These are phyloP conservation scores for Favolaschia claudopus DNA, from an alignment of 768 basidiomycete species.

Conservation along the genomic window DNA sequence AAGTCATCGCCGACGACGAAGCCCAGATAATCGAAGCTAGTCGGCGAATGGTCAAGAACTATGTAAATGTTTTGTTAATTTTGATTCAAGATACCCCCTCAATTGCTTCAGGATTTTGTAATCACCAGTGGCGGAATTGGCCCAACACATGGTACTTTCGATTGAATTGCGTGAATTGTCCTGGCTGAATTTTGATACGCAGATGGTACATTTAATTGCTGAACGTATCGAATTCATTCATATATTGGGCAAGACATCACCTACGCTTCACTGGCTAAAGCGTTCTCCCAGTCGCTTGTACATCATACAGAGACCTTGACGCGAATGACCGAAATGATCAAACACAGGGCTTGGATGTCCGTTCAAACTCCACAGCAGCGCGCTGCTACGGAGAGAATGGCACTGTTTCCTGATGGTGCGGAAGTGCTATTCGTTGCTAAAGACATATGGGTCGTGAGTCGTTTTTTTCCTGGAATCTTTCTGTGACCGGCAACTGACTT, in stretches of 20 bases:
- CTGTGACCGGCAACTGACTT: background rate
- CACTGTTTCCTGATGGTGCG: slow-evolving; percentile 79
- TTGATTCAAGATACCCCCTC: no score
- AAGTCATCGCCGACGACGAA: slow-evolving; percentile 92
- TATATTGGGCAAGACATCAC: slow-evolving; percentile 72
- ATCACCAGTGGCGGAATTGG: slow-evolving; percentile 93
- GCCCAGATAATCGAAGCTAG: slow-evolving; percentile 93
- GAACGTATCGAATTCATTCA: no score
- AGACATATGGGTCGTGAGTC: slow-evolving; percentile 86
- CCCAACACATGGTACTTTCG: slow-evolving; percentile 91
- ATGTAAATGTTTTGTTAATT: no score
- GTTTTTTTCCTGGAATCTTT: background rate
- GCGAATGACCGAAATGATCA: slow-evolving; percentile 72
- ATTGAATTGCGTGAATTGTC: no score
- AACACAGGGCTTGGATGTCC: slow-evolving; percentile 60
- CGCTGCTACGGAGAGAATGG: slow-evolving; percentile 86
- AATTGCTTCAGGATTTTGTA: no score
- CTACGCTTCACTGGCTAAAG: slow-evolving; percentile 85
- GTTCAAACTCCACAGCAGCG: slow-evolving; percentile 78
- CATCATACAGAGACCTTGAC: slow-evolving; percentile 81
- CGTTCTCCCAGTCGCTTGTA: slow-evolving; percentile 75
- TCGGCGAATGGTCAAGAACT: slow-evolving; percentile 76
- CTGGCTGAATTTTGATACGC: no score
- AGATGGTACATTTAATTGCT: no score
- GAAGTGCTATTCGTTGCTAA: slow-evolving; percentile 82